Evolutionary conservation across 805 yeast genomes (phyloP), one percentile per base, ranked within the genome.

Genomic region (Cyberlindnera euphorbiae): DNA sequence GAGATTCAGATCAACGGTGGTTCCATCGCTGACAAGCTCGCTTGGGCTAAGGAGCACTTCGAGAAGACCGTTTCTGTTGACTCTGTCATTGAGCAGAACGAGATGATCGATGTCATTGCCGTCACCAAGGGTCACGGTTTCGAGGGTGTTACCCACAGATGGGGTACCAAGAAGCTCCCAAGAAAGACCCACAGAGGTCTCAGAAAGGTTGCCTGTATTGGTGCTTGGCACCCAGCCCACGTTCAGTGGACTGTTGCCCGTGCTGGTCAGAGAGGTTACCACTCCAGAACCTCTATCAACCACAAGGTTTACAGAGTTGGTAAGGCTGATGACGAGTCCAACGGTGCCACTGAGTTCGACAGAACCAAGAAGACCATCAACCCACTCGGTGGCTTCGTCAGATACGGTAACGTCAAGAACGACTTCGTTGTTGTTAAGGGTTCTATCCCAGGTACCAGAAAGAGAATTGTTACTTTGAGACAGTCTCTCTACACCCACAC

Each of bases 151-250:
- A 93, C 99, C 79, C 96, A 89, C 88, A 87, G 99, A 86, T 93
- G 97, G 97, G 99, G 99, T 71, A 93, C 98, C 84, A 94, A 89
- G 89, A 89, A 84, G 82, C 79, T 93, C 61, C 98, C 99, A 76
- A 88, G 99, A 80, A 93, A 93, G 95, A 93, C 99, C 71, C 99
- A 93, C 76, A 89, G 97, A 85, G 99, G 99, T 90, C 79, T 90
- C 71, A 88, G 99, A 83, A 93, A 93, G 87, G 99, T 93, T 75
- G 99, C 98, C 67, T 93, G 99, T 87, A 93, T 93, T 66, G 99
- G 99, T 82, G 97, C 99, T 69, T 93, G 99, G 99, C 98, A 93
- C 79, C 99, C 99, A 73, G 82, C 96, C 78, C 96, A 88, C 81
- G 99, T 93, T 70, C 77, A 80, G 74, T 90, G 95, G 95, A 86